Base-by-base conservation (phyloP, 2,329 filamentous ascomycete species). In the Aspergillus persii region DNA sequence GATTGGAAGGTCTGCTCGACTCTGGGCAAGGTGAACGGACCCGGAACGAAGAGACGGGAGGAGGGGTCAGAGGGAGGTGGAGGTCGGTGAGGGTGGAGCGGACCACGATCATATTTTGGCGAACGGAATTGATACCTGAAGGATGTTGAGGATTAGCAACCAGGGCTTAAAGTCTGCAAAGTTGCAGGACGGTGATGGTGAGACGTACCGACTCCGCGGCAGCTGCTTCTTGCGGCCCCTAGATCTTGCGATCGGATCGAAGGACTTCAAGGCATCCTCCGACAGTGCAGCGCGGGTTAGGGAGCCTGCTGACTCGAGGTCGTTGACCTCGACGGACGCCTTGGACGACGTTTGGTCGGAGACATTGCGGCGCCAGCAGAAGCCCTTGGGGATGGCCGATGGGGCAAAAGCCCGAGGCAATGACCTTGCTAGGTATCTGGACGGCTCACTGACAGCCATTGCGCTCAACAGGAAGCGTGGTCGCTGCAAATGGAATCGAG, bases 81-180 rank as follows among this genome's bases (percentile, higher is more conserved):
- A 60, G 92, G 90, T 79, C 96, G 92, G 70, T 97, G 87, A 53
- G 95, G 95, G 74, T 98, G 93, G 27, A 98, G 83, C 64, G 93
- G 93, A 58, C 95, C 95, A 71, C 94, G 91, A 77, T 96, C 88
- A 84, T 93, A 99, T 80, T 94, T 95, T 63, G 95, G 95, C 53
- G 94, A 89, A 65, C 93, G 92, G 77, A 90, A 98, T 78, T 96
- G 91, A 80, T 98, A 99, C 83, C 94, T 96, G 62, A 23, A 23
- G 18, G 33, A 46, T 54, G 36, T 54, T 51, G 26, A n/a, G 53
- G 33, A 44, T 64, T 57, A 63, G 59, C 57, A 50, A 54, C 49
- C 9, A 47, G 51, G 33, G 48, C 50, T 57, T 39, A 46, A 41
- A 39, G 33, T 41, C 36, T 41, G 36, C 36, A 15, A 30, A 66